Conservation (phyloP, 805 yeast species). For the Metschnikowia orientalis region DNA sequence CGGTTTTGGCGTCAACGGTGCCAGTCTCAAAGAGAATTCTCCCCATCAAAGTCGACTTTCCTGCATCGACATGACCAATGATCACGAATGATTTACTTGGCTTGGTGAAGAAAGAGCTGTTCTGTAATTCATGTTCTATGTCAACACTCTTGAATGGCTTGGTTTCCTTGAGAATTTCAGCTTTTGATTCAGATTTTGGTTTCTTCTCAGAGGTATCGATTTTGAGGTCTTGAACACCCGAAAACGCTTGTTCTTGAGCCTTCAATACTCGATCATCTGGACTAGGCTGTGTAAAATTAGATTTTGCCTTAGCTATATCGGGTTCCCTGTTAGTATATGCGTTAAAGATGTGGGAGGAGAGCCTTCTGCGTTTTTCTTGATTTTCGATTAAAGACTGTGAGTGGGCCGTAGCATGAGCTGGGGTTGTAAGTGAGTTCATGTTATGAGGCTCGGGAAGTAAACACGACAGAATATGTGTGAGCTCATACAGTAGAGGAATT, state of each 20-base stretch:
- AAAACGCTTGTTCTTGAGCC: conserved; percentile 52
- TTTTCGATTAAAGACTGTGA: too few relatives aligned
- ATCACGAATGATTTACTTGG: conserved; percentile 71
- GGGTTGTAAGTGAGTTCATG: too few relatives aligned
- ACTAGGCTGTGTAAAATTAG: conserved; percentile 63
- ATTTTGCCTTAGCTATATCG: conserved; percentile 39
- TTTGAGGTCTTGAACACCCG: conserved; percentile 27
- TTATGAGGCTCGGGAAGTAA: too few relatives aligned
- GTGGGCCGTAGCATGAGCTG: too few relatives aligned
- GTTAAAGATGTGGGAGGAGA: conserved; percentile 19
- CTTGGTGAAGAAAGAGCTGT: conserved; percentile 33
- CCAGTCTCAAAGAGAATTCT: conserved; percentile 63
- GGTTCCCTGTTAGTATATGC: conserved; percentile 41
- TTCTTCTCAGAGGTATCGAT: conserved; percentile 15
- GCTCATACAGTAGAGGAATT: too few relatives aligned
- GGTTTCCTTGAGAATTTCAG: conserved; percentile 22
- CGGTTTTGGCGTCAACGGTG: conserved; percentile 59
- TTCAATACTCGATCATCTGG: conserved; percentile 72
- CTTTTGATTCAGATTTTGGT: conserved; percentile 7
- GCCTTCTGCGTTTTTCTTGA: conserved; percentile 9
- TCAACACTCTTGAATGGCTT: conserved; percentile 45
- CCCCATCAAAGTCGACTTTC: conserved; percentile 79
- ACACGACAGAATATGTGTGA: too few relatives aligned
- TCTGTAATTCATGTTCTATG: conserved; percentile 34
- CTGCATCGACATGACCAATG: conserved; percentile 84